Conservation (phyloP, 352 stramenopile genomes). For the Thraustochytrium sp. region DNA sequence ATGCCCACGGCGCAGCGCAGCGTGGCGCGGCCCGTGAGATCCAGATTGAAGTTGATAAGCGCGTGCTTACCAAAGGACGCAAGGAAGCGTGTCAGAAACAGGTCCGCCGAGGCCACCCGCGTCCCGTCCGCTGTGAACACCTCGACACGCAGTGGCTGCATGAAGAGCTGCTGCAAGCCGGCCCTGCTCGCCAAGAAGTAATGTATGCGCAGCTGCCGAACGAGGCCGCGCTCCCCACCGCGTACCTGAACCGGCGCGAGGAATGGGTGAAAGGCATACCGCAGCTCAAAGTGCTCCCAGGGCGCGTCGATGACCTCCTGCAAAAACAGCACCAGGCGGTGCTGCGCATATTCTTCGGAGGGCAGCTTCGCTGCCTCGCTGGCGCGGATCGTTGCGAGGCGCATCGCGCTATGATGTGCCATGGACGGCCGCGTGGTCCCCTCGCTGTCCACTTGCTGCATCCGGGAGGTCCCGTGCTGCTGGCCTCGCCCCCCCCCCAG, state of each 20-base stretch:
- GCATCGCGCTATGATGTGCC: too few relatives aligned
- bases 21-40: too few relatives aligned
- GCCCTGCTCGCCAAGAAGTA: neutral
- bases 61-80: neutral
- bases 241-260: neutral
- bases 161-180: slow-evolving; percentile 24
- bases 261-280: neutral
- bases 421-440: too few relatives aligned
- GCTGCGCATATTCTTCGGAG: too few relatives aligned
- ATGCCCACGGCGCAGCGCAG: neutral
- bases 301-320: neutral
- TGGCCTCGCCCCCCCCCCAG: neutral
- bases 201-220: neutral
- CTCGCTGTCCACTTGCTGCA: too few relatives aligned
- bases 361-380: too few relatives aligned
- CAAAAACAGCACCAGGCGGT: neutral
- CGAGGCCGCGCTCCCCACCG: neutral
- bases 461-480: neutral
- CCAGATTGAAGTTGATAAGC: slow-evolving; percentile 12
- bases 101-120: neutral
- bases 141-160: neutral
- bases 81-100: slow-evolving; percentile 17
- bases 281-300: neutral
- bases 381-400: too few relatives aligned
- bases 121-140: neutral